Percentiles rank a stretch among this genome's conserved stretches.
Conservation (phyloP, 192 early-diverging fungal species). For the Linnemannia exigua region DNA sequence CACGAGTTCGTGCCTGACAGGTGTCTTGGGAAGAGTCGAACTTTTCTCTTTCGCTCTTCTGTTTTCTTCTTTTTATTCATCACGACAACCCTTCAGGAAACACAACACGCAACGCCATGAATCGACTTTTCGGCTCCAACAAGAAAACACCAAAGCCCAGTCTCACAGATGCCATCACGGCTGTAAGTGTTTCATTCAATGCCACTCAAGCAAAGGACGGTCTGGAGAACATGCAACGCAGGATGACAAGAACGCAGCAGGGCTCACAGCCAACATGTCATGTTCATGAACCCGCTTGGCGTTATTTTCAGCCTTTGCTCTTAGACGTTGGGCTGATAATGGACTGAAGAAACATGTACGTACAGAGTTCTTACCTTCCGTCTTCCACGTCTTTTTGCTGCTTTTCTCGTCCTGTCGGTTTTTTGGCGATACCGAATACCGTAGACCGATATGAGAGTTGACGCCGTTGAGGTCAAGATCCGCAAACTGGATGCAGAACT, state of each 20-base stretch:
- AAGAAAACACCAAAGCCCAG: slow-evolving; percentile 92
- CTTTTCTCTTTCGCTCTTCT: background rate
- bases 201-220: background rate
- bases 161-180: slow-evolving; percentile 86
- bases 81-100: background rate
- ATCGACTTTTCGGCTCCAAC: slow-evolving; percentile 92
- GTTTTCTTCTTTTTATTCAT: background rate
- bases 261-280: background rate
- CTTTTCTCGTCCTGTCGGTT: too few relatives aligned
- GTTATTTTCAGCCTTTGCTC: background rate
- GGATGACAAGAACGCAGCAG: background rate
- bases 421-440: background rate
- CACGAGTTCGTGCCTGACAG: background rate
- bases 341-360: background rate
- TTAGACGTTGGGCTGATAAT: background rate
- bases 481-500: slow-evolving; percentile 95
- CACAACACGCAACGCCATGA: slow-evolving; percentile 67
- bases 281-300: background rate
- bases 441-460: slow-evolving; percentile 89
- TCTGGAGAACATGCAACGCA: background rate
- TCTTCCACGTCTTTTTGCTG: too few relatives aligned
- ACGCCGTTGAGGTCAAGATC: slow-evolving; percentile 94
- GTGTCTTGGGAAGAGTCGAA: slow-evolving; percentile 1
- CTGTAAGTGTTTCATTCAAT: slow-evolving; percentile 58
- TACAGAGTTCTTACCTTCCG: background rate